Conservation (phyloP, 176 grass and related monocot species). For the Aegilops longissima region DNA sequence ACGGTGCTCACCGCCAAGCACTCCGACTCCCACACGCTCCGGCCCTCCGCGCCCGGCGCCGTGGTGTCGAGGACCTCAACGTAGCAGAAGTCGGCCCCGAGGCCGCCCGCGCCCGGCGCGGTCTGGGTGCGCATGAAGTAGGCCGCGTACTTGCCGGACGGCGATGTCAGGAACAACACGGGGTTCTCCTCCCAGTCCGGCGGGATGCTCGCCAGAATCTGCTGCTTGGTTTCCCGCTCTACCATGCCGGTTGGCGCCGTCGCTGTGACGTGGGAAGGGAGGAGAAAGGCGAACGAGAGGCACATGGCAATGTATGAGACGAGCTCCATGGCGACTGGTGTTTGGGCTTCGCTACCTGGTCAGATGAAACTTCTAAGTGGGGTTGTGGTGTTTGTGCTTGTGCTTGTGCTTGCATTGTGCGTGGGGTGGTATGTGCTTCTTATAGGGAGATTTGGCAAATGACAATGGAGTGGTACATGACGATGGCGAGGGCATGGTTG, state of each 20-base stretch:
- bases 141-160: conserved; percentile 69
- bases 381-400: not conserved
- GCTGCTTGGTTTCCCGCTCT: conserved; percentile 70
- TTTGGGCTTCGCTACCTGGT: not conserved
- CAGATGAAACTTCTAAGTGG: not conserved
- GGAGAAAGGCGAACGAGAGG: conserved; percentile 17
- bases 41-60: conserved; percentile 26
- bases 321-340: conserved; percentile 27
- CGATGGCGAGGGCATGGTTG: not conserved
- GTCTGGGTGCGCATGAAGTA: conserved; percentile 63
- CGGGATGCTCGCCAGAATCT: conserved; percentile 77
- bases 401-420: conserved; percentile 19
- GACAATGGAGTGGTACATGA: conserved; percentile 32
- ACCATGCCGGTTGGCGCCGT: conserved; percentile 46
- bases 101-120: conserved; percentile 55
- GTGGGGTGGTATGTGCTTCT: conserved; percentile 18
- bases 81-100: conserved; percentile 92
- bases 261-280: conserved; percentile 5
- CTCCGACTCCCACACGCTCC: conserved; percentile 94
- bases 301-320: conserved; percentile 1
- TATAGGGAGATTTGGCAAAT: not conserved
- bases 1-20: conserved; percentile 48
- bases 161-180: conserved; percentile 54
- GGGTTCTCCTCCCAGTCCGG: conserved; percentile 29
- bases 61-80: conserved; percentile 64